Evolutionary conservation across 768 basidiomycete species (phyloP).

Genomic region (Kwoniella pini): DNA sequence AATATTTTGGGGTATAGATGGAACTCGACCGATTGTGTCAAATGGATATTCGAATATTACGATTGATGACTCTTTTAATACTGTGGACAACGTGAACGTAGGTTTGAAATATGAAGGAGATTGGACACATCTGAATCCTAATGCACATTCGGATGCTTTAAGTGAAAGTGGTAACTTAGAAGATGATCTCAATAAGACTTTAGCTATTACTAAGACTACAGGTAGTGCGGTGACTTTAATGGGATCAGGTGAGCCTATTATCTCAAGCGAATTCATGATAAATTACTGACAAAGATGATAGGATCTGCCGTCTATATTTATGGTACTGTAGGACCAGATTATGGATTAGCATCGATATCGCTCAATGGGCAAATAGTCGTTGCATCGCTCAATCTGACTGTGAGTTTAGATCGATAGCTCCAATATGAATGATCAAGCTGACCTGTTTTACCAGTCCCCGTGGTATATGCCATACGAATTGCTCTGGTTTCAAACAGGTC

Average conservation of each 20-base stretch:
- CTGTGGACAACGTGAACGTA: constrained; percentile 1
- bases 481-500: constrained; percentile 42
- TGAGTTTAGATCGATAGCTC: constrained; percentile 17
- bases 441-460: constrained; percentile 16
- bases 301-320: constrained; percentile 41
- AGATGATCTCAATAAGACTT: constrained; percentile 27
- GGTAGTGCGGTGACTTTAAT: constrained; percentile 19
- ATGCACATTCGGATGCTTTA: constrained; percentile 1
- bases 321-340: constrained; percentile 35
- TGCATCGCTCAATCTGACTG: constrained; percentile 26
- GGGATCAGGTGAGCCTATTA: constrained; percentile 22
- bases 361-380: constrained; percentile 29
- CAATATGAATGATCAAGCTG: neutral
- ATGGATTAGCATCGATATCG: constrained; percentile 26
- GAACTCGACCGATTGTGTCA: constrained; percentile 12
- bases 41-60: constrained; percentile 31
- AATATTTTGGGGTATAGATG: constrained; percentile 46
- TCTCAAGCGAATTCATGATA: too few species aligned
- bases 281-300: neutral
- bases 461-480: constrained; percentile 41
- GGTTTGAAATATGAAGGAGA: constrained; percentile 5
- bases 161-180: constrained; percentile 4
- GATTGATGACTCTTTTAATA: constrained; percentile 28
- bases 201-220: constrained; percentile 21
- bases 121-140: constrained; percentile 27